Base-by-base conservation (phyloP, 2,329 filamentous ascomycete genomes). In the Aspergillus ibericus region DNA sequence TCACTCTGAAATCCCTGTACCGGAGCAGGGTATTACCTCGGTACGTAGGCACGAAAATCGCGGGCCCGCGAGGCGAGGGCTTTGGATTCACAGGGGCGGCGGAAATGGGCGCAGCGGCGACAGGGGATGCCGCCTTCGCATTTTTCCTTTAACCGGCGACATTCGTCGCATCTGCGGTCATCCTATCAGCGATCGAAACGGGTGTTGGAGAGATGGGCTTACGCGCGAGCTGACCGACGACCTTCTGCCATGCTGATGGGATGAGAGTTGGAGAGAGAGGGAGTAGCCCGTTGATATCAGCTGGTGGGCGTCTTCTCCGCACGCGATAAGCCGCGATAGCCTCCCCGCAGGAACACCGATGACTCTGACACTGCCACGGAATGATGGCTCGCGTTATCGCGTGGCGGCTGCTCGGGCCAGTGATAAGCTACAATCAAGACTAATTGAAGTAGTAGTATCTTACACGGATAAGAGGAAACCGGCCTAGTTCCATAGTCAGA, bases 121-220 rank as follows among this genome's bases (percentile, higher is more conserved):
- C 64, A 66, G 7, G 64, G 64, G 16, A 55, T 59, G 9, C 63
- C 63, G 7, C 64, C 63, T 32, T 65, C 59, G 40, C 64, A 66
- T 50, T 61, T 63, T 27, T 65, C 64, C 48, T 66, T 66, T 22
- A 65, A 29, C 15, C 59, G 48, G 12, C 64, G 63, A 32, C 64
- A 66, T 38, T 58, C 47, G 18, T 63, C 60, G 48, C 60, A 63
- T 7, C 60, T 63, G n/a, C 22, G 3, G 2, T 10, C n/a, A n/a
- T n/a, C n/a, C n/a, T n/a, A n/a, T n/a, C n/a, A n/a, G n/a, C n/a
- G n/a, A n/a, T n/a, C n/a, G n/a, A n/a, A n/a, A n/a, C n/a, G n/a
- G n/a, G n/a, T n/a, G n/a, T n/a, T n/a, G n/a, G n/a, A n/a, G n/a
- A n/a, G n/a, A n/a, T n/a, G n/a, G n/a, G n/a, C 44, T 12, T 16